Evolutionary conservation across 2,329 filamentous ascomycete species (phyloP).

Genomic region (Peltaster fructicola): DNA sequence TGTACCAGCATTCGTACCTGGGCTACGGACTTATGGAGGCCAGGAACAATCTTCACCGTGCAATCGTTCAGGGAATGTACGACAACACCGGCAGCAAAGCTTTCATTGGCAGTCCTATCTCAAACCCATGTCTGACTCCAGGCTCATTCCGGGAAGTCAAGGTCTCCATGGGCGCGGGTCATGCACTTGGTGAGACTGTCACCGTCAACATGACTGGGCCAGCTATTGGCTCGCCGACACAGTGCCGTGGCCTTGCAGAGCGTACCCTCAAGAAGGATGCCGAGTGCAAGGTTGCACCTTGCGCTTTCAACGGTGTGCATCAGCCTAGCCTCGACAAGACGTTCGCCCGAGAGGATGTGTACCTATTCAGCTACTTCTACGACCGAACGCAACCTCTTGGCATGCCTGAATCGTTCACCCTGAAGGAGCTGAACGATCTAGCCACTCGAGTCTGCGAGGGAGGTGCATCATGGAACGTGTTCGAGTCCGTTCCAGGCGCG

Average conservation of each 20-base stretch:
- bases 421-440: conserved; percentile 76
- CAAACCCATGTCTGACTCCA: conserved; percentile 74
- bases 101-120: conserved; percentile 54
- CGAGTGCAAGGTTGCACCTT: conserved; percentile 68
- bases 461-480: conserved; percentile 68
- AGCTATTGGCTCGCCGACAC: conserved; percentile 52
- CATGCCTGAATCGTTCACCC: conserved; percentile 95
- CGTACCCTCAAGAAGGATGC: conserved; percentile 78
- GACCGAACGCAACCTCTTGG: conserved; percentile 86
- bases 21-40: conserved; percentile 95
- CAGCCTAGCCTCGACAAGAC: conserved; percentile 87
- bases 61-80: conserved; percentile 55
- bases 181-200: conserved; percentile 45
- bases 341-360: conserved; percentile 78
- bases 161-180: conserved; percentile 49
- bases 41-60: conserved; percentile 65
- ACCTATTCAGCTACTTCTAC: conserved; percentile 96
- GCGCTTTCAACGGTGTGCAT: conserved; percentile 95
- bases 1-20: conserved; percentile 97
- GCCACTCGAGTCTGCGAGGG: conserved; percentile 73
- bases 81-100: conserved; percentile 39
- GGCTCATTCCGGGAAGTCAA: conserved; percentile 59
- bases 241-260: conserved; percentile 81
- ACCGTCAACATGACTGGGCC: conserved; percentile 83
- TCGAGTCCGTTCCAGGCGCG: conserved; percentile 57